A percentile compares a stretch with the other conserved stretches of the same genome.
These are phyloP conservation scores for Pyrenophora graminea DNA, from an alignment of 2,329 filamentous ascomycete genomes.

Conservation along the genomic window DNA sequence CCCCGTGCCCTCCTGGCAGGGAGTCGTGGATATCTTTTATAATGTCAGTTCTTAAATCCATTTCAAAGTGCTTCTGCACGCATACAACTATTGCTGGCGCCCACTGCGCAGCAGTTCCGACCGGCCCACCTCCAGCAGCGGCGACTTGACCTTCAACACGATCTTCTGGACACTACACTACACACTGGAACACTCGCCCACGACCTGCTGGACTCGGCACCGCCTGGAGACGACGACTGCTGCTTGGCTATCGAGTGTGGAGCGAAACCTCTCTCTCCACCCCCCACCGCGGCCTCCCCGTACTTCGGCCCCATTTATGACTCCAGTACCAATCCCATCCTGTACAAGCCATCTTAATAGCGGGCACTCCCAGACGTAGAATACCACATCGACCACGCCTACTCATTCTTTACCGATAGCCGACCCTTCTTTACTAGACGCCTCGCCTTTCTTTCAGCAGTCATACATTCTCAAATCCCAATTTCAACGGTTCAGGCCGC, in stretches of 20 bases:
- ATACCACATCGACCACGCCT: not conserved
- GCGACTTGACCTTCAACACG: constrained; percentile 1
- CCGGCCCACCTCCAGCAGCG: constrained; percentile 3
- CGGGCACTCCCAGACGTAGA: not conserved
- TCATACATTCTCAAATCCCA: not conserved
- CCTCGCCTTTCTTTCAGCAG: not conserved
- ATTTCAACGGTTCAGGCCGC: not conserved
- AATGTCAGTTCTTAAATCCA: not conserved
- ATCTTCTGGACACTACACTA: not conserved
- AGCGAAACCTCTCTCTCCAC: constrained; percentile 5
- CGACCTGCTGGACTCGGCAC: not conserved
- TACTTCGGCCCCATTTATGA: constrained; percentile 10
- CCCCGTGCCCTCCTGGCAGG: no score
- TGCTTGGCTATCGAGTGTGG: constrained; percentile 8
- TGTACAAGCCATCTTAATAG: constrained; percentile 3
- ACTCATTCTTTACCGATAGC: not conserved
- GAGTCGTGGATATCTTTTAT: no score
- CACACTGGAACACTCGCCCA: no score
- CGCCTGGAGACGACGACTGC: constrained; percentile 11
- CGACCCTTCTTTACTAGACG: not conserved
- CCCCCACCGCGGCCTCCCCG: constrained; percentile 6
- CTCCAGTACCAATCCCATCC: constrained; percentile 5
- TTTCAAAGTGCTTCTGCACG: constrained; percentile 19
- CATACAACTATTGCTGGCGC: constrained; percentile 28
- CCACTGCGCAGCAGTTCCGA: constrained; percentile 6